A percentile compares a stretch with the other conserved stretches of the same genome.
Conservation (phyloP, 495 filamentous ascomycete genomes). For the Paragyromitra xinjiangensis region DNA sequence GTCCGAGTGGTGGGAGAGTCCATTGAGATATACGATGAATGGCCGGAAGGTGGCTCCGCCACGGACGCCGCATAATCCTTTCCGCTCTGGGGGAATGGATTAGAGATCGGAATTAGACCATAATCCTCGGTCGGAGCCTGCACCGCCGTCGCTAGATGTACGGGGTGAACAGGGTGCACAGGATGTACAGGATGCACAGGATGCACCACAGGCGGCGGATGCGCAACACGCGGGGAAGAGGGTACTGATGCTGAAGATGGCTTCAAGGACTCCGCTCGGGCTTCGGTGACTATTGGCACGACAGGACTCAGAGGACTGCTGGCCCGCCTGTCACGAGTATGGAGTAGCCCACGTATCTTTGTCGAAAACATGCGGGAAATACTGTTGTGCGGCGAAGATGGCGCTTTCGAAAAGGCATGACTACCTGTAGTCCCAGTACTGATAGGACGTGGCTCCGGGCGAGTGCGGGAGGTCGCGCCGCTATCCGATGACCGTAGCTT, state of each 20-base stretch:
- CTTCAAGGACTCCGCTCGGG: not conserved
- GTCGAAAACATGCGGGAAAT: slow-evolving; percentile 53
- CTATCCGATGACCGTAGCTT: slow-evolving; percentile 43
- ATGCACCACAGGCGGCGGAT: slow-evolving; percentile 17
- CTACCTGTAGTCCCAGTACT: slow-evolving; percentile 27
- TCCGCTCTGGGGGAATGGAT: slow-evolving; percentile 21
- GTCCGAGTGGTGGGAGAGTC: slow-evolving; percentile 45
- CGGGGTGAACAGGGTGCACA: not conserved
- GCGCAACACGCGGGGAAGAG: slow-evolving; percentile 33
- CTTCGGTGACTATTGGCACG: slow-evolving; percentile 29
- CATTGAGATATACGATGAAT: slow-evolving; percentile 45
- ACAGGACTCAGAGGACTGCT: slow-evolving; percentile 44
- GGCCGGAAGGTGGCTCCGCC: slow-evolving; percentile 38
- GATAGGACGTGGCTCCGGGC: slow-evolving; percentile 34
- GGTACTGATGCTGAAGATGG: slow-evolving; percentile 31
- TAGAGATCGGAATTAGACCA: slow-evolving; percentile 36
- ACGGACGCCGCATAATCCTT: slow-evolving; percentile 38
- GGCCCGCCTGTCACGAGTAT: slow-evolving; percentile 45
- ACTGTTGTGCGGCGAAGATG: slow-evolving; percentile 49
- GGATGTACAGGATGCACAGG: not conserved
- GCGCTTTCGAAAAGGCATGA: slow-evolving; percentile 15
- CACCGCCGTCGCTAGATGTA: not conserved
- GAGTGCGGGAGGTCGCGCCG: slow-evolving; percentile 31
- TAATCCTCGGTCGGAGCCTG: slow-evolving; percentile 31
- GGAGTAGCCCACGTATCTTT: slow-evolving; percentile 50